Base-by-base conservation (phyloP, 768 basidiomycete genomes). In the Neoboletus brunneissimus region DNA sequence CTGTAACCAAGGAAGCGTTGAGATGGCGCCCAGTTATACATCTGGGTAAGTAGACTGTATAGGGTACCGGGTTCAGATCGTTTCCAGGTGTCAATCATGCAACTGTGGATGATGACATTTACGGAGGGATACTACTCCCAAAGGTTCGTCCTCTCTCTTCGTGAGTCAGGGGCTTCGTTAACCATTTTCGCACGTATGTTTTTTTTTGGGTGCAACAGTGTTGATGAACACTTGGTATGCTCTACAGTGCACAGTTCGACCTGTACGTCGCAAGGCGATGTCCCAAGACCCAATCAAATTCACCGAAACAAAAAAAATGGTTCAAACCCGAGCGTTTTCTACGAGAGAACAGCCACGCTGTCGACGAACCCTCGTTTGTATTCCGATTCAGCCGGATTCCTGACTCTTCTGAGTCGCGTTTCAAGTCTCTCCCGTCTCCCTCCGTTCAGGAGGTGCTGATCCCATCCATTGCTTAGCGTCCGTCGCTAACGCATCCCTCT, bases 61-160 rank as follows among this genome's bases (percentile, higher is more conserved):
- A 3, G 8, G 13, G 15, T 13, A 0, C 13, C n/a, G 16, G 37
- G 41, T 0, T 51, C 41, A 47, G 37, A 48, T 56, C 10, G 4
- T 25, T 27, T 20, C 22, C 43, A 67, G 71, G 68, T 5, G 53
- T 72, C n/a, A 68, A 71, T 7, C 75, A 75, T 48, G 58, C 64
- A 16, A 57, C 64, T 4, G 75, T 75, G 2, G 62, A 73, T 35
- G 76, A 78, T 52, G 79, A 77, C 48, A 53, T 73, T 16, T 79
- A 79, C 55, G 67, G 73, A 45, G 75, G 77, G 25, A 22, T 79
- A 79, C 53, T 59, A 85, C 86, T 42, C 82, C 84, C 11, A 74
- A 76, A 58, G 83, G 81, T 60, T 67, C 77, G 25, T 37, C 22
- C 13, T 43, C 32, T 40, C 22, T 37, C 20, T 25, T 46, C 43